Evolutionary conservation across 2,329 filamentous ascomycete genomes (phyloP).

Genomic region (Fusarium brachygibbosum): DNA sequence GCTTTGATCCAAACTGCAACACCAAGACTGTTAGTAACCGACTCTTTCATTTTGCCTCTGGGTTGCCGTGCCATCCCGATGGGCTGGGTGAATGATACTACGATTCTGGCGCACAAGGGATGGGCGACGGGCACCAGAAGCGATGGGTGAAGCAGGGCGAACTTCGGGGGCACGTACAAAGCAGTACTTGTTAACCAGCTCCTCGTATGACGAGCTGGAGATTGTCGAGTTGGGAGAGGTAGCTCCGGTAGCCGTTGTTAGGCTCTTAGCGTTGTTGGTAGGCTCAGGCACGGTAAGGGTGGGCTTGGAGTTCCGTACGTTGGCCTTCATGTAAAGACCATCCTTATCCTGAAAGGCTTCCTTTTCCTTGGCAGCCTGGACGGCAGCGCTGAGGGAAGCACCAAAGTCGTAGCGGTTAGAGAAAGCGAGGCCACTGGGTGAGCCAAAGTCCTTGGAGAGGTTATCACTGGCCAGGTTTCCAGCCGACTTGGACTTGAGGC

Average conservation of each 20-base stretch:
- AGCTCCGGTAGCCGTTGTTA: constrained; percentile 56
- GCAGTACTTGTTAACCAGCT: constrained; percentile 98
- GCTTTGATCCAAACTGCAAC: constrained; percentile 72
- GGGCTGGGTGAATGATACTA: constrained; percentile 23
- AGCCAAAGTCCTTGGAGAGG: constrained; percentile 63
- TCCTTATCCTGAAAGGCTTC: constrained; percentile 71
- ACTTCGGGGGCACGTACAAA: constrained; percentile 85
- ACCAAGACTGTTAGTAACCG: constrained; percentile 57
- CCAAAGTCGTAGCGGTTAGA: constrained; percentile 96
- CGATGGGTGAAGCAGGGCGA: constrained; percentile 47
- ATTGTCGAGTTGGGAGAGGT: constrained; percentile 70
- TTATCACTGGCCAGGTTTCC: constrained; percentile 74
- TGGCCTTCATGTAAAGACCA: constrained; percentile 69
- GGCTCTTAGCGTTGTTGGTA: constrained; percentile 31
- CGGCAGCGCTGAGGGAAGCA: constrained; percentile 87
- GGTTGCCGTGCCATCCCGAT: constrained; percentile 41
- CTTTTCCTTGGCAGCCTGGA: constrained; percentile 79
- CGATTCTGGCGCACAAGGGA: constrained; percentile 38
- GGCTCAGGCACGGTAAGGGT: constrained; percentile 47
- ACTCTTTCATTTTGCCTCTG: constrained; percentile 44
- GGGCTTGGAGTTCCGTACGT: constrained; percentile 51
- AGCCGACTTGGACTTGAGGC: constrained; percentile 78
- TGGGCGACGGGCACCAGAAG: constrained; percentile 36
- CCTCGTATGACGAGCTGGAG: constrained; percentile 91
- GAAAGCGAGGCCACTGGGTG: constrained; percentile 79